A percentile compares a stretch with the other conserved stretches of the same genome.
Evolutionary conservation across 257 asterid species (phyloP).

Genomic region (Cynanchum wilfordii): DNA sequence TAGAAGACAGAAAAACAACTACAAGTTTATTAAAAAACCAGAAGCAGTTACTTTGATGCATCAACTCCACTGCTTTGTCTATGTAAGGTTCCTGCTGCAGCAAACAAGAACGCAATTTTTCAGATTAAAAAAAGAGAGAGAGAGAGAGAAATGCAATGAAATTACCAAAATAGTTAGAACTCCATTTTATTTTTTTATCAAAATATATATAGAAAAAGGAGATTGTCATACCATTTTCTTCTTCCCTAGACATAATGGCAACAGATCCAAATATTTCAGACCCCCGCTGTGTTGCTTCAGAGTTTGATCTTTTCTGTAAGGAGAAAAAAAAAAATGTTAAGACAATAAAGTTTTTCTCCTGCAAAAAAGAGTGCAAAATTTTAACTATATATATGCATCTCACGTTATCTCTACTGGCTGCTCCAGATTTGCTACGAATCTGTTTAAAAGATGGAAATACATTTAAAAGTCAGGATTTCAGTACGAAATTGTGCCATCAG

Average conservation of each 20-base stretch:
- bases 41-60: constrained; percentile 42
- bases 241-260: constrained; percentile 52
- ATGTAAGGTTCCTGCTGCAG: constrained; percentile 52
- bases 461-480: constrained; percentile 8
- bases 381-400: constrained; percentile 22
- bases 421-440: constrained; percentile 81
- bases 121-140: background rate
- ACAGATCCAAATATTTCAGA: constrained; percentile 62
- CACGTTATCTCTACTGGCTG: constrained; percentile 44
- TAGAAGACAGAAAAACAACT: background rate
- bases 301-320: constrained; percentile 59
- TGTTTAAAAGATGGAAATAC: constrained; percentile 27
- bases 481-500: background rate
- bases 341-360: background rate
- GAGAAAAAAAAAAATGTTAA: constrained; percentile 17
- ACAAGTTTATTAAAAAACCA: background rate
- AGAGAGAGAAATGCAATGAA: background rate
- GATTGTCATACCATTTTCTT: constrained; percentile 43
- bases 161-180: background rate
- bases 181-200: background rate
- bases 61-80: constrained; percentile 76
- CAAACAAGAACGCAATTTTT: background rate
- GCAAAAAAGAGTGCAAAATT: background rate
- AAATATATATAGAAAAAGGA: background rate
- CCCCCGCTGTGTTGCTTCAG: constrained; percentile 65